Base-by-base conservation (phyloP, 2,329 filamentous ascomycete genomes). In the Trichothecium roseum region DNA sequence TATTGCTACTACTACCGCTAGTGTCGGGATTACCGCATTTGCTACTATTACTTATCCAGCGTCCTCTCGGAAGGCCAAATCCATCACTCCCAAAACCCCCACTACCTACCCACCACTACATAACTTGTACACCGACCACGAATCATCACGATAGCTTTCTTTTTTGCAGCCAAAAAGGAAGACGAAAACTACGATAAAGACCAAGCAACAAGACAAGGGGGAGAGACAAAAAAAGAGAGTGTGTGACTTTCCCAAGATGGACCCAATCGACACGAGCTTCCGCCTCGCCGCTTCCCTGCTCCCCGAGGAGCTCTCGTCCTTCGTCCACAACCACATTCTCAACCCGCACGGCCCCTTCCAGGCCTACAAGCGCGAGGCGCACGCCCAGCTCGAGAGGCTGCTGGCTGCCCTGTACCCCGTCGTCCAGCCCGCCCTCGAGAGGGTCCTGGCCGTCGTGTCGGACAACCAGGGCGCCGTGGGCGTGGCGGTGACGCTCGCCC, bases 251-350 rank as follows among this genome's bases (percentile, higher is more conserved):
- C n/a, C 20, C 20, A 24, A 24, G 20, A 24, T 24, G 20, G 20
- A 24, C 20, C 49, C 51, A 4, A 40, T 57, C n/a, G 39, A 50
- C 12, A 47, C 46, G 43, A 52, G 51, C 36, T 44, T 62, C 35
- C 52, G 67, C 42, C 54, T 57, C 30, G 20, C 20, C 6, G 20
- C 20, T 24, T 50, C 56, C 24, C 44, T 71, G 38, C 57, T 69
- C 34, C 62, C 66, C 26, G 55, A 68, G n/a, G 57, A 66, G 34
- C 51, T 63, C 34, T 52, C 60, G 42, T 55, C 58, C 35, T 52
- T 61, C 36, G 53, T 72, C 37, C 53, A 68, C 49, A 60, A 60
- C 30, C 58, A 74, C 55, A 45, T 72, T 39, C 56, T 73, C 32
- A 55, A 62, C 49, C 62, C 62, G 13, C 49, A 59, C 33, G 63